These are phyloP conservation scores for Kalaharituber pfeilii DNA, from an alignment of 2,329 filamentous ascomycete genomes.

Conservation along the genomic window DNA sequence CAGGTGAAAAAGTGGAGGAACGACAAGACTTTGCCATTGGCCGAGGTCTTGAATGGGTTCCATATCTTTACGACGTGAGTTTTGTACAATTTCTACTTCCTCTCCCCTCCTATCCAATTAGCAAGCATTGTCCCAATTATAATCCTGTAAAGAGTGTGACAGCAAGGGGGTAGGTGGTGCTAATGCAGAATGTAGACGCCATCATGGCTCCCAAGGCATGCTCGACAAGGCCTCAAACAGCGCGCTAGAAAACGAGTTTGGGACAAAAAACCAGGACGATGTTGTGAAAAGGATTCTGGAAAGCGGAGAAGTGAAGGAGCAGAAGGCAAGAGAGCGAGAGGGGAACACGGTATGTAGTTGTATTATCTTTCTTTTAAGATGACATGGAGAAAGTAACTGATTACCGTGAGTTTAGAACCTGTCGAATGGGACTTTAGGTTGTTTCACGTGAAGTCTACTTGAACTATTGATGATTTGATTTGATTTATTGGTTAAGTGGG, in stretches of 20 bases:
- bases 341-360: conserved; percentile 35
- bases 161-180: neutral
- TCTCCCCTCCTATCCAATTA: conserved; percentile 45
- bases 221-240: conserved; percentile 59
- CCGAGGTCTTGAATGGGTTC: conserved; percentile 72
- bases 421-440: too few species aligned
- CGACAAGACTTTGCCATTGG: conserved; percentile 40
- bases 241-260: conserved; percentile 70
- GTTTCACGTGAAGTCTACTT: too few species aligned
- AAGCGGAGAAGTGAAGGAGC: conserved; percentile 35
- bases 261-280: conserved; percentile 60
- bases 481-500: too few species aligned
- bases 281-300: conserved; percentile 67
- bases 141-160: neutral
- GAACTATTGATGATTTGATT: too few species aligned
- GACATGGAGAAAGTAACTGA: neutral
- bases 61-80: conserved; percentile 80
- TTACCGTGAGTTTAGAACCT: too few species aligned
- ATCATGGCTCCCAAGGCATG: conserved; percentile 71
- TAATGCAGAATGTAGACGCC: conserved; percentile 27
- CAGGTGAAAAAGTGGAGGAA: conserved; percentile 63
- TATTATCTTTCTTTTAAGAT: conserved; percentile 1
- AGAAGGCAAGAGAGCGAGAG: conserved; percentile 35
- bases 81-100: too few species aligned
- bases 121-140: too few species aligned